phyloP scores from a whole-genome alignment of 2,329 filamentous ascomycete genomes.

The Alternaria infectoria region DNA sequence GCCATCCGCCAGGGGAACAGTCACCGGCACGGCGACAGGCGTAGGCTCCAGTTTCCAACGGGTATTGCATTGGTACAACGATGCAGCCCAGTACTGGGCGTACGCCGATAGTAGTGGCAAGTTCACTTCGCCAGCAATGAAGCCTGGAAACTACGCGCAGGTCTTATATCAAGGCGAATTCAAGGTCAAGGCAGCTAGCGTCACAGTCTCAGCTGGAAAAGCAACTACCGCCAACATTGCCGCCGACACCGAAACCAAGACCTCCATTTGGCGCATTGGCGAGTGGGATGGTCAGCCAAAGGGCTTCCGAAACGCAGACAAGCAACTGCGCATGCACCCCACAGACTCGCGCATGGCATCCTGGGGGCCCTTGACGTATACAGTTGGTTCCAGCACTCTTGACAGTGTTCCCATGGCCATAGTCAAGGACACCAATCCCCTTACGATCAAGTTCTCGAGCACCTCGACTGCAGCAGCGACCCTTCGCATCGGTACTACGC shows the following conservation, averaged over 20 bases:
- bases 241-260: conserved; percentile 56
- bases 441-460: conserved; percentile 67
- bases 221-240: conserved; percentile 60
- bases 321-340: conserved; percentile 72
- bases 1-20: conserved; percentile 62
- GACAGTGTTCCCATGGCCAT: conserved; percentile 70
- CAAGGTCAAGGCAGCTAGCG: conserved; percentile 57
- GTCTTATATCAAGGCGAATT: conserved; percentile 67
- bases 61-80: conserved; percentile 71
- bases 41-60: conserved; percentile 58
- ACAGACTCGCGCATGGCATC: conserved; percentile 67
- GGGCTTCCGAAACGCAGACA: conserved; percentile 71
- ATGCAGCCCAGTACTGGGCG: conserved; percentile 68
- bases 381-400: conserved; percentile 61
- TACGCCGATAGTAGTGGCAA: conserved; percentile 61
- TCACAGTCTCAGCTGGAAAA: conserved; percentile 57
- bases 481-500: conserved; percentile 68
- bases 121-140: conserved; percentile 71
- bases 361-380: conserved; percentile 68
- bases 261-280: conserved; percentile 68
- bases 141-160: conserved; percentile 72
- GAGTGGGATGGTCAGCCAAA: conserved; percentile 66
- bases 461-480: conserved; percentile 60
- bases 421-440: conserved; percentile 66
- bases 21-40: conserved; percentile 67